Base-by-base conservation (phyloP, 768 basidiomycete genomes). In the Hemileccinum impolitum region DNA sequence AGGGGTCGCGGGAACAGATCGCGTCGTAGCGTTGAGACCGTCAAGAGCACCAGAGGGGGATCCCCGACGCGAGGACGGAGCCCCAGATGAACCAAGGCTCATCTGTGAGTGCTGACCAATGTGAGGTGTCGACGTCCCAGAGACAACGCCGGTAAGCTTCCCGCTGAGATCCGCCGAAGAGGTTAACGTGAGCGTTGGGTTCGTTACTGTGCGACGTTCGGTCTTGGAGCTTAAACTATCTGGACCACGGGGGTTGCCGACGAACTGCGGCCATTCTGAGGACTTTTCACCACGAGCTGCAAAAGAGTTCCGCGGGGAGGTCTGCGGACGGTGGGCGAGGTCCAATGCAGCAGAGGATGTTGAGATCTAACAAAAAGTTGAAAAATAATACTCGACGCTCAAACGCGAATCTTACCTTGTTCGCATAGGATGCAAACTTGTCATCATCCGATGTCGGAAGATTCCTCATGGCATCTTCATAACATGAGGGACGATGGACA, bases 191-290 rank as follows among this genome's bases (percentile, higher is more conserved):
- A 90, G 66, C 42, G 80, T 81, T 9, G 88, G 87, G 61, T 85
- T 89, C 4, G 87, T 89, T 35, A 86, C 85, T 25, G 73, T 81
- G 31, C 88, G 84, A 53, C 88, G 78, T 47, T 88, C 86, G 26
- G 71, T 59, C 47, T 85, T 78, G 36, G 75, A 72, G 37, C 70
- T 62, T 28, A 80, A 57, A 12, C 75, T 73, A 32, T 90, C 89
- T 30, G 82, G 80, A 25, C 74, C 78, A 58, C 86, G 82, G 38
- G 76, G 64, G 40, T 76, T 75, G 23, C 79, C 79, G 39, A 81
- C 74, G 69, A 93, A 96, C 66, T 93, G 91, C 28, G 94, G 90
- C 94, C 94, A 97, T 65, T 96, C 94, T 1, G 92, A 92, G 9
- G 89, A 76, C 65, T 84, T 87, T 62, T 85, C 85, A 30, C 80